Evolutionary conservation across 108 stramenopile species (phyloP).

Genomic region (Nannochloropsis salina): DNA sequence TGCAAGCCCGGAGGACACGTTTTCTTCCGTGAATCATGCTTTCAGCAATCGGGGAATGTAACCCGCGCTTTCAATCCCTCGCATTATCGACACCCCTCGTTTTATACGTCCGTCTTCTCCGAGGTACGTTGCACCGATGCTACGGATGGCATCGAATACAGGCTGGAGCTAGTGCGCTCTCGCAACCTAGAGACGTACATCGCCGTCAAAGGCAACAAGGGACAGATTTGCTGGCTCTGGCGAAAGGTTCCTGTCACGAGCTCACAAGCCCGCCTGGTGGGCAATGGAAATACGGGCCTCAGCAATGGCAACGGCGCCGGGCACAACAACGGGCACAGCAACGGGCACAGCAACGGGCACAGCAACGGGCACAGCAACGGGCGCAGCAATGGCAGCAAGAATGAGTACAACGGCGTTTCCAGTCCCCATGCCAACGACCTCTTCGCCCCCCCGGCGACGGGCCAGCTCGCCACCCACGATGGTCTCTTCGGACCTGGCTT

Average conservation of each 20-base stretch:
- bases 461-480: constrained; percentile 5
- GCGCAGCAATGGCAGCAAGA: background rate
- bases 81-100: background rate
- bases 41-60: background rate
- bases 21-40: constrained; percentile 17
- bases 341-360: background rate
- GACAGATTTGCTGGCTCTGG: constrained; percentile 1
- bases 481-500: background rate
- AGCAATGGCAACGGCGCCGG: background rate
- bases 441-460: background rate
- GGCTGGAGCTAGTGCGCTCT: background rate
- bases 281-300: background rate
- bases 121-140: background rate
- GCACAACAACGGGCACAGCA: background rate
- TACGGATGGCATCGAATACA: constrained; percentile 4
- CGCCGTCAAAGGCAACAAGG: background rate
- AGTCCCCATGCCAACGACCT: background rate
- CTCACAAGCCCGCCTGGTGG: background rate
- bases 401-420: too few relatives aligned
- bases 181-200: constrained; percentile 20
- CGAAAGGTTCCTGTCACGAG: background rate
- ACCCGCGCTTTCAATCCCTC: constrained; percentile 11
- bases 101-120: constrained; percentile 6
- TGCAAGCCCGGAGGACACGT: background rate
- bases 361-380: background rate